Percentiles rank a stretch among this genome's conserved stretches.
phyloP scores from a whole-genome alignment of 805 yeast species.

The Metschnikowia continentalis region DNA sequence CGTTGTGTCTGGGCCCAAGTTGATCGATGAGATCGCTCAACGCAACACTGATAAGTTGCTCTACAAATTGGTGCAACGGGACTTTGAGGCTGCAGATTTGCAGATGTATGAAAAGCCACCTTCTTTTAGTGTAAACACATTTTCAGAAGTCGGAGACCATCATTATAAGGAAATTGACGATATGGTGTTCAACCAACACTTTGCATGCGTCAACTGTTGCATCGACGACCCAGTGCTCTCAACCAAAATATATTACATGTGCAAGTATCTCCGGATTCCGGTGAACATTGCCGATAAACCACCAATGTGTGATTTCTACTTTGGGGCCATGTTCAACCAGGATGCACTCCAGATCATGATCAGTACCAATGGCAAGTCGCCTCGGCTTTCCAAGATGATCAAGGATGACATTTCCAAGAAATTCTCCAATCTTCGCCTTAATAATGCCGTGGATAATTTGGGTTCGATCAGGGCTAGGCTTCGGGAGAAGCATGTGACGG shows the following conservation, averaged over 20 bases:
- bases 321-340: slow-evolving; percentile 70
- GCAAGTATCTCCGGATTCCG: slow-evolving; percentile 45
- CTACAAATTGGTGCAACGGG: slow-evolving; percentile 37
- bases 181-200: slow-evolving; percentile 36
- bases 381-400: slow-evolving; percentile 57
- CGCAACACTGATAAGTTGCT: slow-evolving; percentile 38
- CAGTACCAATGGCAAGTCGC: slow-evolving; percentile 79
- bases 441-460: slow-evolving; percentile 56
- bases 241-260: slow-evolving; percentile 50
- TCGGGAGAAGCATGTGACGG: slow-evolving; percentile 43
- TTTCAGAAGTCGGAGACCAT: slow-evolving; percentile 7
- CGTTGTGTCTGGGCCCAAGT: slow-evolving; percentile 45
- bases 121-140: slow-evolving; percentile 8
- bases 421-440: slow-evolving; percentile 44
- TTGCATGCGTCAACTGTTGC: slow-evolving; percentile 69
- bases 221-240: slow-evolving; percentile 66
- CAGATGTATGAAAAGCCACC: slow-evolving; percentile 41
- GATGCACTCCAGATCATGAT: slow-evolving; percentile 79
- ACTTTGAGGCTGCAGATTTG: slow-evolving; percentile 47
- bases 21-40: slow-evolving; percentile 27
- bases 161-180: slow-evolving; percentile 30
- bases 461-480: slow-evolving; percentile 51
- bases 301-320: slow-evolving; percentile 77
- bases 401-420: slow-evolving; percentile 52
- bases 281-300: slow-evolving; percentile 86